phyloP scores from a whole-genome alignment of 768 basidiomycete species.

The Cyathus striatus region DNA sequence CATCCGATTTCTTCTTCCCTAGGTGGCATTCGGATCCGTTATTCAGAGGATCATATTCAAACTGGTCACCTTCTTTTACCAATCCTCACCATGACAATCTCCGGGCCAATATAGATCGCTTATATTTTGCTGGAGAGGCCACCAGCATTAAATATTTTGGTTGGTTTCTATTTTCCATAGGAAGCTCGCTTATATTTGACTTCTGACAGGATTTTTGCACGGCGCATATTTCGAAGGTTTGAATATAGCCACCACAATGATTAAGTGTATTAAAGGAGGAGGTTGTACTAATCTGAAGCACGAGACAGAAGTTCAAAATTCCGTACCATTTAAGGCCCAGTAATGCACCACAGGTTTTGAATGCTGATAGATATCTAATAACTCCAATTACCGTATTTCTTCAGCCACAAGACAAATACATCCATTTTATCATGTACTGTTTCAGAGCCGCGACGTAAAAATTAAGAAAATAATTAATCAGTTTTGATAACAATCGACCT shows the following conservation, averaged over 20 bases:
- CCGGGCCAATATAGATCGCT: constrained; percentile 43
- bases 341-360: too few species aligned
- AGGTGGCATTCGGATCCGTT: constrained; percentile 50
- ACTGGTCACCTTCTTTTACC: constrained; percentile 63
- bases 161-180: constrained; percentile 19
- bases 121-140: constrained; percentile 65
- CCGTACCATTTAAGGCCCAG: constrained; percentile 21
- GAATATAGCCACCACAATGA: constrained; percentile 31
- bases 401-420: too few species aligned
- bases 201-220: constrained; percentile 45
- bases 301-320: constrained; percentile 17
- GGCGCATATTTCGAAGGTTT: constrained; percentile 56
- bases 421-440: too few species aligned
- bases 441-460: too few species aligned
- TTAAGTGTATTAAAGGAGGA: constrained; percentile 30
- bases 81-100: constrained; percentile 50
- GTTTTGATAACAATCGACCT: too few species aligned
- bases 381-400: too few species aligned
- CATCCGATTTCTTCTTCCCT: constrained; percentile 49
- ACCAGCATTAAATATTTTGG: constrained; percentile 56
- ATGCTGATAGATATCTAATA: too few species aligned
- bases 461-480: too few species aligned
- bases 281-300: constrained; percentile 17
- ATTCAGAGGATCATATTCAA: constrained; percentile 60
- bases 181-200: constrained; percentile 3